Base-by-base conservation (phyloP, 306 rosid species). In the Oemleria cerasiformis region DNA sequence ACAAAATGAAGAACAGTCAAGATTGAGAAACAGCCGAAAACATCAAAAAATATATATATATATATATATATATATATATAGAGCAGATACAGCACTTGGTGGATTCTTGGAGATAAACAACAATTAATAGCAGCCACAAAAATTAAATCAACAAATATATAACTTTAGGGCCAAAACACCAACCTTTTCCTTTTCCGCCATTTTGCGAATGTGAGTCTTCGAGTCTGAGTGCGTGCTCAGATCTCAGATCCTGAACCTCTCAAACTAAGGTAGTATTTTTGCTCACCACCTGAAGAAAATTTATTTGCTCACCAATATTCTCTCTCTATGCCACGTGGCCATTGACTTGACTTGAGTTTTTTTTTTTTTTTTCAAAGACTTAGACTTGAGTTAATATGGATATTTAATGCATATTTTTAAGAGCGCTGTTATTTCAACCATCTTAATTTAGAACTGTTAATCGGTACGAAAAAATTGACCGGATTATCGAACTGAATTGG, bases 121-220 rank as follows among this genome's bases (percentile, higher is more conserved):
- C 4, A 67, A 21, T 1, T 0, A 44, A 23, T 19, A 43, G 54
- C 40, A 43, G 16, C 54, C 69, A 43, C 36, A 65, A 13, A 44
- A 64, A 13, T 10, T 12, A 13, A 4, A 44, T 13, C 38, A 21
- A 7, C 4, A 17, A 5, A 5, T 48, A 14, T 0, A 9, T 44
- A 9, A 11, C 4, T 44, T 44, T 44, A 9, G 1, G 53, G n/a
- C 53, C 17, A 48, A 15, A 48, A 13, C 53, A 43, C 23, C 12
- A 21, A 48, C 72, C 60, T 67, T 67, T 47, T 63, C 68, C 19
- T 49, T 67, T 67, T 34, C 72, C 2, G n/a, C 72, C 72, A 67
- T 67, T 66, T 0, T 15, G 71, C 3, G n/a, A 49, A n/a, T 2
- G 64, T 44, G 49, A 14, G 13, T 44, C 3, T 14, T 44, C 39